Percentiles rank a stretch among this genome's conserved stretches.
phyloP scores from a whole-genome alignment of 306 rosid species.

The Rosa persica region DNA sequence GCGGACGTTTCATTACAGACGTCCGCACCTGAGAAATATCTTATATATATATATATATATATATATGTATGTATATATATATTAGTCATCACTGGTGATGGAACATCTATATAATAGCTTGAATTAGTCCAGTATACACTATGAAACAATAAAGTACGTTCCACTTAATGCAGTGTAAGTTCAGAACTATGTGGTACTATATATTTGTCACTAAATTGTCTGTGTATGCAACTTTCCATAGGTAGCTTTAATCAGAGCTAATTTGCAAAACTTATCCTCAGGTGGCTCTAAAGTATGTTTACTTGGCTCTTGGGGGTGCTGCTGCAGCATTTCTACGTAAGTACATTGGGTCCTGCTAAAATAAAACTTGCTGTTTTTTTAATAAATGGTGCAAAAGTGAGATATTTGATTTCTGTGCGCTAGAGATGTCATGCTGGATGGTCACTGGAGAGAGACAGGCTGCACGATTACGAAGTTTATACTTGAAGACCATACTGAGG shows the following conservation, averaged over 20 bases:
- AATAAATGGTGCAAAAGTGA: neutral
- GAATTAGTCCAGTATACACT: neutral
- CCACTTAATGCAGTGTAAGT: too few relatives aligned
- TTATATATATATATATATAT: too few relatives aligned
- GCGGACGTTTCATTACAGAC: too few relatives aligned
- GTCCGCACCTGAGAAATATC: too few relatives aligned
- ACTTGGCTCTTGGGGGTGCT: neutral
- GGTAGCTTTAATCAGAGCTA: neutral
- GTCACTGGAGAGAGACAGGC: conserved; percentile 83
- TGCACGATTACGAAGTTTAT: conserved; percentile 64
- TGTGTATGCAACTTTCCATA: neutral
- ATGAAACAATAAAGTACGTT: neutral
- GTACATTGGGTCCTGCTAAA: neutral
- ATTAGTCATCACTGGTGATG: too few relatives aligned
- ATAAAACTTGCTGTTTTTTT: neutral
- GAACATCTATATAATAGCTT: neutral
- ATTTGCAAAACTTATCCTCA: neutral
- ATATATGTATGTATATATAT: neutral
- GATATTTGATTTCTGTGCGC: conserved; percentile 16
- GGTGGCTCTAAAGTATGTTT: neutral
- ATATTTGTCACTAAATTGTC: neutral
- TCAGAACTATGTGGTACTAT: neutral
- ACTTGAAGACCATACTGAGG: conserved; percentile 72
- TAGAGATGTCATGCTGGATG: conserved; percentile 87
- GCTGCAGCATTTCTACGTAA: conserved; percentile 6